Evolutionary conservation across 345 rosid species (phyloP).

Genomic region (Melastoma malabathricum): DNA sequence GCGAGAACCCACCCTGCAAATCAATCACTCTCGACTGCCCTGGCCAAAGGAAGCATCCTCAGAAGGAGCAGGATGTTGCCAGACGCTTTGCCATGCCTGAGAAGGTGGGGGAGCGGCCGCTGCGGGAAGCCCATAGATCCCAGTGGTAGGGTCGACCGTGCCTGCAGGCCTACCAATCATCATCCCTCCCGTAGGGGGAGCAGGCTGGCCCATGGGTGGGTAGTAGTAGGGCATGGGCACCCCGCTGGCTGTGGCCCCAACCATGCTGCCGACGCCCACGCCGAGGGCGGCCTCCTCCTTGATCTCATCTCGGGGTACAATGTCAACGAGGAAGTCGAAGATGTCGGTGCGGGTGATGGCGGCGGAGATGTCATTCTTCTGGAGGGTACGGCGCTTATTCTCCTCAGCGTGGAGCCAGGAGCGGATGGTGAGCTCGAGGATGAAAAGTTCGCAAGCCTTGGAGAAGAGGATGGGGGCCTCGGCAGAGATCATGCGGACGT

Average conservation of each 20-base stretch:
- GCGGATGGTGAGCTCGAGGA: slow-evolving; percentile 82
- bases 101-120: slow-evolving; percentile 75
- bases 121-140: slow-evolving; percentile 12
- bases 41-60: slow-evolving; percentile 53
- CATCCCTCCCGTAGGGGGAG: slow-evolving; percentile 56
- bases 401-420: slow-evolving; percentile 99
- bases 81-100: slow-evolving; percentile 92
- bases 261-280: slow-evolving; percentile 2
- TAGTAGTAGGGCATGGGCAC: slow-evolving; percentile 75
- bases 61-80: slow-evolving; percentile 53
- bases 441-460: slow-evolving; percentile 93
- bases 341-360: slow-evolving; percentile 85
- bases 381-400: slow-evolving; percentile 82
- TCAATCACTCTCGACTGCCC: slow-evolving; percentile 52
- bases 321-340: slow-evolving; percentile 83
- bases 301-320: slow-evolving; percentile 80
- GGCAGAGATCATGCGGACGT: slow-evolving; percentile 96
- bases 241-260: slow-evolving; percentile 57
- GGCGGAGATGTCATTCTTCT: slow-evolving; percentile 90
- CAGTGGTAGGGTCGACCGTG: slow-evolving; percentile 31
- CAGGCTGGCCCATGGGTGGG: slow-evolving; percentile 77
- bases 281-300: slow-evolving; percentile 46
- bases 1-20: slow-evolving; percentile 11
- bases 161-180: slow-evolving; percentile 73
- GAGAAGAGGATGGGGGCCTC: slow-evolving; percentile 90